These are phyloP conservation scores for Thymus quinquecostatus DNA, from an alignment of 257 asterid species.

Conservation along the genomic window DNA sequence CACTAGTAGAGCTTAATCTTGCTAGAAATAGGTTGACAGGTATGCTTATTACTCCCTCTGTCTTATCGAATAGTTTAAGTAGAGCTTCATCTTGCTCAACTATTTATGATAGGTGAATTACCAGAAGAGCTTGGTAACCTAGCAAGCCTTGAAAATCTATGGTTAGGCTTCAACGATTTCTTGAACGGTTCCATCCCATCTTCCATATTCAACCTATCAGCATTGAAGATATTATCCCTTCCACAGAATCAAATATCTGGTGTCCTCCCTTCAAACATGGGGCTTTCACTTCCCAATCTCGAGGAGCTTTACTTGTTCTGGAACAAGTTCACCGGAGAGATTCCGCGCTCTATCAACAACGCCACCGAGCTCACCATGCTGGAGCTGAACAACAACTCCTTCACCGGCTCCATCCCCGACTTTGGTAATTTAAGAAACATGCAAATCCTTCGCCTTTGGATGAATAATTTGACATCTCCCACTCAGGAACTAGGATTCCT, in stretches of 20 bases:
- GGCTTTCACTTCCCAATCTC: constrained; percentile 32
- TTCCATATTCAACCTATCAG: constrained; percentile 29
- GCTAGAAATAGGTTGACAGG: neutral
- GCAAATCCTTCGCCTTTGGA: neutral
- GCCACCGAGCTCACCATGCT: constrained; percentile 35
- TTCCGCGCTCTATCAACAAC: constrained; percentile 35
- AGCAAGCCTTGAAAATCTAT: neutral
- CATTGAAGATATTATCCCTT: neutral
- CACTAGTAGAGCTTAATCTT: too few relatives aligned
- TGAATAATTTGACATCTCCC: neutral
- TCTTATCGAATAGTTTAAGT: too few relatives aligned
- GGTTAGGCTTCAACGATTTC: neutral
- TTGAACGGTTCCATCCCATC: constrained; percentile 27
- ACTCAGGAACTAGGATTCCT: neutral
- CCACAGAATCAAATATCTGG: constrained; percentile 22
- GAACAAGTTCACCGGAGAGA: constrained; percentile 32
- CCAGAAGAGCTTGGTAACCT: constrained; percentile 39
- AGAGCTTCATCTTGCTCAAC: neutral
- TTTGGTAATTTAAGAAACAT: neutral
- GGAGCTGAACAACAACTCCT: constrained; percentile 13
- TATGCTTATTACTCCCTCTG: neutral
- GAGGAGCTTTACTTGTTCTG: constrained; percentile 8
- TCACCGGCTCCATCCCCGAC: constrained; percentile 18
- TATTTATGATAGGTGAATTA: constrained; percentile 37
- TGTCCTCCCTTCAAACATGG: constrained; percentile 19